Evolutionary conservation across 345 rosid genomes (phyloP), one percentile per base, ranked within the genome.

Genomic region (Luvunga scandens): DNA sequence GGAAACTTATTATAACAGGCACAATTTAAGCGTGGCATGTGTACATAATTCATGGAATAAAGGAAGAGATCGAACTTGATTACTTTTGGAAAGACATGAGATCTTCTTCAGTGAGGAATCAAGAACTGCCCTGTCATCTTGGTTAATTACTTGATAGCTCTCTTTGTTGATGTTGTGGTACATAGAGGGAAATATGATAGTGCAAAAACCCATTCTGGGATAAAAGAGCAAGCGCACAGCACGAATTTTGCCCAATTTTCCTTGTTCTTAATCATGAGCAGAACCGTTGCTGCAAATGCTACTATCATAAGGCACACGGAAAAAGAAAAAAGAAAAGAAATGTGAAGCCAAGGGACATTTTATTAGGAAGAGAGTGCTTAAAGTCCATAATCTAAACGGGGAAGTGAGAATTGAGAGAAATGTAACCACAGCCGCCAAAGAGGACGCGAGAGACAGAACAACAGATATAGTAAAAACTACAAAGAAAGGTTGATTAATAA

Each of bases 351-450:
- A 60, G 9, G 14, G 10, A 14, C 56, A 73, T 14, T 60, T 39
- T 60, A 25, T 60, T 30, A 3, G 56, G 76, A 7, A 73, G 67
- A 24, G 66, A 24, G 67, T 73, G 56, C 76, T 34, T 72, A 27
- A 60, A 73, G 24, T 73, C 66, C 18, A 16, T 16, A 36, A 60
- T 73, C 76, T 22, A 59, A 59, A 6, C 2, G 76, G 56, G 0
- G 84, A 77, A 5, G 84, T 22, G 13, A 78, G 79, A 45, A 78
- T 64, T 4, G 84, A 82, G 50, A 82, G 73, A 59, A 78, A 75
- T 55, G 73, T 78, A 10, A 74, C 73, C 9, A 57, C 79, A 16
- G 82, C 22, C 9, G 82, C 67, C 69, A 75, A 30, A 9, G 82
- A 56, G 18, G 59, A 82, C 5, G 72, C 28, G 24, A 82, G 79